phyloP scores from a whole-genome alignment of 2,329 filamentous ascomycete species.

The Pleurostoma richardsiae region DNA sequence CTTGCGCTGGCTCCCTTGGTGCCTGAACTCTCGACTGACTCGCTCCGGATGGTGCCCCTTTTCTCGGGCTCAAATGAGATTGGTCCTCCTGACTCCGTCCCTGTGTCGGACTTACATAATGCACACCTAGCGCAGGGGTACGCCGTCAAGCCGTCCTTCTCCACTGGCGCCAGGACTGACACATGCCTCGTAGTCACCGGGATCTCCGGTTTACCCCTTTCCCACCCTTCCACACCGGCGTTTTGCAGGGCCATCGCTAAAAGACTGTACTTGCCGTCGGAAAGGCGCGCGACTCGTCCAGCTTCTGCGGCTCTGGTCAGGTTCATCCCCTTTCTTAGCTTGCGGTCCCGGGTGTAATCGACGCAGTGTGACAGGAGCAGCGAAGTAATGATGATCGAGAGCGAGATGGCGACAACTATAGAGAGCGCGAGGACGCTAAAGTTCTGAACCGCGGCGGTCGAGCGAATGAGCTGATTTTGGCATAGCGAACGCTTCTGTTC shows the following conservation, averaged over 20 bases:
- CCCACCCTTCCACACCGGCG: background rate
- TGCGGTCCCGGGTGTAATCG: background rate
- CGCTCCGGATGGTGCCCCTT: too few relatives aligned
- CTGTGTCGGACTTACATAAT: too few relatives aligned
- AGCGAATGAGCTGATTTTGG: background rate
- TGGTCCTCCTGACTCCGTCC: too few relatives aligned
- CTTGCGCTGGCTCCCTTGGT: too few relatives aligned
- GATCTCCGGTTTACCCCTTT: background rate
- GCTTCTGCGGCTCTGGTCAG: background rate
- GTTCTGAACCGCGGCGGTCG: background rate
- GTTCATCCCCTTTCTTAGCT: background rate
- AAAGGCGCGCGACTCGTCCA: background rate
- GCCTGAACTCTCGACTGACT: too few relatives aligned
- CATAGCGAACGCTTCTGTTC: background rate
- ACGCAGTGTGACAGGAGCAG: background rate
- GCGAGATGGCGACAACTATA: background rate
- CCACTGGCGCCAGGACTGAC: background rate
- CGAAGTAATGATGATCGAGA: background rate
- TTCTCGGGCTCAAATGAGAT: too few relatives aligned
- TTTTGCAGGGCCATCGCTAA: background rate
- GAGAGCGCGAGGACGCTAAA: background rate
- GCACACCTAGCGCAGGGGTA: background rate
- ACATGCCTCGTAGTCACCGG: background rate
- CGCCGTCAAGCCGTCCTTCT: background rate
- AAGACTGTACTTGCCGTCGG: background rate